A percentile compares a stretch with the other conserved stretches of the same genome.
phyloP scores from a whole-genome alignment of 768 basidiomycete genomes.

The Steccherinum ochraceum region DNA sequence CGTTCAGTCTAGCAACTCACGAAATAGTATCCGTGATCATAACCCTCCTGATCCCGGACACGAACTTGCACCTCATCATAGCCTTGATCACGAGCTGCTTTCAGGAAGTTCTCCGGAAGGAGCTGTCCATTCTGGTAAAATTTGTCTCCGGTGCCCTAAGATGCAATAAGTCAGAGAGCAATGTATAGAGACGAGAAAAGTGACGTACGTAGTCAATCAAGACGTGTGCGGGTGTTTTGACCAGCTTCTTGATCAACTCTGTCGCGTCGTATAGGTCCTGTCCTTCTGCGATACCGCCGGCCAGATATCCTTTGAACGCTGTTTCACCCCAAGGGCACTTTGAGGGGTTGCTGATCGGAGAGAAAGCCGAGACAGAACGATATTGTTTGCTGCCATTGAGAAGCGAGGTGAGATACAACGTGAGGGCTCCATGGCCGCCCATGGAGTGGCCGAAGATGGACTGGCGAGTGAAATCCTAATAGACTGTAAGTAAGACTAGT shows the following conservation, averaged over 20 bases:
- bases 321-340: conserved; percentile 89
- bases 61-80: conserved; percentile 70
- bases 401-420: conserved; percentile 74
- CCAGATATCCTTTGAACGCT: conserved; percentile 82
- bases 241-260: conserved; percentile 56
- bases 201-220: conserved; percentile 77
- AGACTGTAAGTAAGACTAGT: neutral
- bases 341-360: conserved; percentile 81
- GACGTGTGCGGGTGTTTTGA: conserved; percentile 63
- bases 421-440: conserved; percentile 95
- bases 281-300: conserved; percentile 73
- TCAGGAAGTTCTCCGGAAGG: conserved; percentile 82
- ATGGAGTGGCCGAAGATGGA: conserved; percentile 97
- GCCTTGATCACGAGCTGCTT: conserved; percentile 68
- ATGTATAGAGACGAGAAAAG: too few relatives aligned
- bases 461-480: conserved; percentile 75
- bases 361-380: conserved; percentile 84
- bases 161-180: neutral
- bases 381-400: conserved; percentile 47
- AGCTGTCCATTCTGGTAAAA: conserved; percentile 86
- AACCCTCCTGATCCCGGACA: conserved; percentile 75
- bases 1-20: conserved; percentile 42
- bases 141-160: conserved; percentile 76
- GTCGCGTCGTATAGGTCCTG: conserved; percentile 76
- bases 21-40: conserved; percentile 90